A percentile compares a stretch with the other conserved stretches of the same genome.
These are phyloP conservation scores for Emiliania huxleyi DNA, from an alignment of 78 protist species.

Conservation along the genomic window DNA sequence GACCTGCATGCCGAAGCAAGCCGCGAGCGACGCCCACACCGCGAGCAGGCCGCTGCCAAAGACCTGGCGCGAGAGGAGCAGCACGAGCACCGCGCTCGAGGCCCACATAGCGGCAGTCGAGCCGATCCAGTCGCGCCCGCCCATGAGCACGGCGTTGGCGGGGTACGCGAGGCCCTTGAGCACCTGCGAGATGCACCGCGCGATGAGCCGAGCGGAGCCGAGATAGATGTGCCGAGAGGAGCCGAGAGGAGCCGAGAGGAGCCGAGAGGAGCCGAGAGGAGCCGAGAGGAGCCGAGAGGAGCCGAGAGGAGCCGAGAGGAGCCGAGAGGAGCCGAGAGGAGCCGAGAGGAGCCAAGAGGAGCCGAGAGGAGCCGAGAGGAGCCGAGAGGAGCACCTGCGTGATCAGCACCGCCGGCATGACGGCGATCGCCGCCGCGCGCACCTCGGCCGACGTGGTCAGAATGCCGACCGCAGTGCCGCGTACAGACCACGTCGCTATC, in stretches of 20 bases:
- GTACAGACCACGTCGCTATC: background rate
- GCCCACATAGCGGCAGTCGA: conserved; percentile 17
- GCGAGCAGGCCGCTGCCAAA: background rate
- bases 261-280: no score
- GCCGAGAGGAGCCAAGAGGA: no score
- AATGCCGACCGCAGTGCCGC: background rate
- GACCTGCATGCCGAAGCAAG: background rate
- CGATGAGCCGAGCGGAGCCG: no score
- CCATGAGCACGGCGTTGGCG: background rate
- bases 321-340: no score
- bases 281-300: no score
- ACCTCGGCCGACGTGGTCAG: background rate
- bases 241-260: no score
- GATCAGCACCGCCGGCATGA: conserved; percentile 32
- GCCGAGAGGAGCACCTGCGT: no score
- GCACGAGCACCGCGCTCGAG: background rate
- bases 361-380: no score
- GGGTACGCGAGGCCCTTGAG: conserved; percentile 42
- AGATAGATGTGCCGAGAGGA: no score
- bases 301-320: no score
- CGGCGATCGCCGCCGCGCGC: background rate
- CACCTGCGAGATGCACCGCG: background rate
- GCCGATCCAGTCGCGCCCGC: conserved; percentile 19
- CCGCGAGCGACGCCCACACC: background rate
- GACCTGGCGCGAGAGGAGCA: background rate